A percentile compares a stretch with the other conserved stretches of the same genome.
Evolutionary conservation across 2,329 filamentous ascomycete species (phyloP).

Genomic region (Ophiocordyceps camponoti-leonardi): DNA sequence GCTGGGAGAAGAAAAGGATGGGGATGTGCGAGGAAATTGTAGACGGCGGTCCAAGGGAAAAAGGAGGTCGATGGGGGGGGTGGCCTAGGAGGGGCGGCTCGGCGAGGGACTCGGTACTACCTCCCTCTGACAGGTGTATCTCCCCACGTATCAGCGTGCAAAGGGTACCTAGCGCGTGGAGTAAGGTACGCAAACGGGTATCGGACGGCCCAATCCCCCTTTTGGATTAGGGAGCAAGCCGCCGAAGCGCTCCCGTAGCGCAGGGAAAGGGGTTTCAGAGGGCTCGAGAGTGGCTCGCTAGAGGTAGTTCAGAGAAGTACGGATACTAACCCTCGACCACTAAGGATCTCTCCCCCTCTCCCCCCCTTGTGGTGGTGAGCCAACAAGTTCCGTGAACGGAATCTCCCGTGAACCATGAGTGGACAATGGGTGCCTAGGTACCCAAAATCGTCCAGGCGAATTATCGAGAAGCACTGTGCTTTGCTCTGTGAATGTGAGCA

Average conservation of each 20-base stretch:
- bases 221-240: not conserved
- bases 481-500: not conserved
- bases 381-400: no score
- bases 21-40: not conserved
- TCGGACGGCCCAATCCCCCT: not conserved
- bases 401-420: no score
- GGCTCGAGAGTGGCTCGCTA: not conserved
- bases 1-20: not conserved
- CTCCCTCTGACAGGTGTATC: not conserved
- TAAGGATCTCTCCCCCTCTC: no score
- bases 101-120: not conserved
- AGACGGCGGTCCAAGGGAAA: not conserved
- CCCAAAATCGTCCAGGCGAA: not conserved
- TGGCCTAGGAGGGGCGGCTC: no score
- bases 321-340: not conserved
- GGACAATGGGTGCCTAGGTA: not conserved
- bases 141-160: not conserved
- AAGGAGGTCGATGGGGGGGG: not conserved
- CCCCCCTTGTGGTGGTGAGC: no score
- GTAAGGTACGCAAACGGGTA: not conserved
- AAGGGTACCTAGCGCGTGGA: not conserved
- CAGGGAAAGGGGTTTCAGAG: not conserved
- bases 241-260: not conserved
- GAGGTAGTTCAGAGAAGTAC: no score
- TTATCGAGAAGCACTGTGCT: not conserved